phyloP scores from a whole-genome alignment of 73 alveolate species.

The Stentor coeruleus region DNA sequence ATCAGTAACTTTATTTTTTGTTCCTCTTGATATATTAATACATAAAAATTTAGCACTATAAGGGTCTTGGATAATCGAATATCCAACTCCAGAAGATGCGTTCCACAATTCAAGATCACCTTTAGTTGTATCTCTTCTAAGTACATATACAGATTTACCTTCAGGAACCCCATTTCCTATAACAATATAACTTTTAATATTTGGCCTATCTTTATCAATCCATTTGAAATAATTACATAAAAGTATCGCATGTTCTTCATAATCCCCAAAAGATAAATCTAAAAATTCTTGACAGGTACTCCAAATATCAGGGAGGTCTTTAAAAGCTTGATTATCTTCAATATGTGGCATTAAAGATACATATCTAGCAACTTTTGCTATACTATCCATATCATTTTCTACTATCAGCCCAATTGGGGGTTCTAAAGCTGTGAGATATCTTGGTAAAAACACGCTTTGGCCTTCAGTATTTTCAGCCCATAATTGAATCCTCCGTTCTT shows the following conservation, averaged over 20 bases:
- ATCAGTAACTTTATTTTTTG: constrained; percentile 51
- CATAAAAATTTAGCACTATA: constrained; percentile 61
- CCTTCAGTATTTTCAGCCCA: constrained; percentile 94
- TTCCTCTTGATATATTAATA: constrained; percentile 75
- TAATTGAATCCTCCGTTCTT: constrained; percentile 73
- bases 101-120: constrained; percentile 96
- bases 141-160: constrained; percentile 95
- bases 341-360: constrained; percentile 94
- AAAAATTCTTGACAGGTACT: constrained; percentile 91
- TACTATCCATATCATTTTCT: constrained; percentile 72
- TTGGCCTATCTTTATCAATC: constrained; percentile 76
- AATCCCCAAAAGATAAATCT: constrained; percentile 96
- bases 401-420: constrained; percentile 80
- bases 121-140: constrained; percentile 69
- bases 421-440: constrained; percentile 74
- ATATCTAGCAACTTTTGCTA: constrained; percentile 95
- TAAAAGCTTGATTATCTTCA: constrained; percentile 92
- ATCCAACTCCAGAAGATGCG: constrained; percentile 91
- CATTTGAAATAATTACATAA: constrained; percentile 95
- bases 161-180: constrained; percentile 99
- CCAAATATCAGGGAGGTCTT: constrained; percentile 97
- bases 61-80: constrained; percentile 77
- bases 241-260: constrained; percentile 98
- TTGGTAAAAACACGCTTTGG: constrained; percentile 80
- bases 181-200: constrained; percentile 76